Evolutionary conservation across 441 rosid genomes (phyloP).

Genomic region (Francoa sonchifolia): DNA sequence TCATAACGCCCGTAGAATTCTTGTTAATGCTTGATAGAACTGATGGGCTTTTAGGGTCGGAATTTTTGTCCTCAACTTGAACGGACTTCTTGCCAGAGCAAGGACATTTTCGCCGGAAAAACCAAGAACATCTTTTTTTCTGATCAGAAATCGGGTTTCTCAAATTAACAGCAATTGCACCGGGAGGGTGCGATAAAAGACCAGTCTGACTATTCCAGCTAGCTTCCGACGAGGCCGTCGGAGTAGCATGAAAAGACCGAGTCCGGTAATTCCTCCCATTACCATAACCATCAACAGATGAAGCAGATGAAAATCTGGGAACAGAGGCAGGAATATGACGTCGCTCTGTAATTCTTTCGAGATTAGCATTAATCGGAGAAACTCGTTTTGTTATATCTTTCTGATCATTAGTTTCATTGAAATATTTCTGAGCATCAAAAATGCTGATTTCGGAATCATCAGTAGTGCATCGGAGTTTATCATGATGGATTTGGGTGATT

Average conservation of each 20-base stretch:
- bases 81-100: constrained; percentile 78
- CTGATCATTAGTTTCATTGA: constrained; percentile 36
- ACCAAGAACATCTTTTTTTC: constrained; percentile 27
- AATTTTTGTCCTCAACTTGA: constrained; percentile 42
- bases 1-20: constrained; percentile 1
- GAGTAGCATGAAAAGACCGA: constrained; percentile 46
- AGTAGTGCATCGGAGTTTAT: too few relatives aligned
- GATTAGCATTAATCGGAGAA: constrained; percentile 21
- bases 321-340: constrained; percentile 14
- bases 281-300: constrained; percentile 25
- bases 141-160: constrained; percentile 12
- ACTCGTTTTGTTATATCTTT: constrained; percentile 18
- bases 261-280: constrained; percentile 25
- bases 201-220: constrained; percentile 93
- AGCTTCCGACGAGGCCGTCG: constrained; percentile 73
- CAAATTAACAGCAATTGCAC: constrained; percentile 28
- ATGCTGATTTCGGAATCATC: constrained; percentile 59
- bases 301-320: constrained; percentile 50
- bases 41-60: constrained; percentile 22
- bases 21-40: constrained; percentile 6
- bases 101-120: constrained; percentile 55
- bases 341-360: constrained; percentile 10
- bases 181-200: constrained; percentile 45
- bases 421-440: constrained; percentile 75
- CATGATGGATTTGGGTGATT: too few relatives aligned